Evolutionary conservation across 2,329 filamentous ascomycete species (phyloP).

Genomic region (Fusarium xyrophilum): DNA sequence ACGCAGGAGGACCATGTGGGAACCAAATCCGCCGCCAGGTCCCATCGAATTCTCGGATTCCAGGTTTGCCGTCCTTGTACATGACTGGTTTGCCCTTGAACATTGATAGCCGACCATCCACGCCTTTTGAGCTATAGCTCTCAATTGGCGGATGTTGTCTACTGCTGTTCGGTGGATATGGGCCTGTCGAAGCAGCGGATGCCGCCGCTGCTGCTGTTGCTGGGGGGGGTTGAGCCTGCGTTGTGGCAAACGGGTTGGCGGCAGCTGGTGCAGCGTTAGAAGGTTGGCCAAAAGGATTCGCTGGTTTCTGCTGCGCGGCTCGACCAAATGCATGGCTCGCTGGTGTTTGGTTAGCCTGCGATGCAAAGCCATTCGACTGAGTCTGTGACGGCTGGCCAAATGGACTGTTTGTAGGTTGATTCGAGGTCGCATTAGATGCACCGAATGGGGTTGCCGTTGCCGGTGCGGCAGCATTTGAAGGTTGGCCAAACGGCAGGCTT

Average conservation of each 20-base stretch:
- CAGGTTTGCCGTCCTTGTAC: conserved; percentile 61
- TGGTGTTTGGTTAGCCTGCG: conserved; percentile 36
- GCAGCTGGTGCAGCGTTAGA: conserved; percentile 27
- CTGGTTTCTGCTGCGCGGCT: conserved; percentile 20
- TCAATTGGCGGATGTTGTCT: conserved; percentile 54
- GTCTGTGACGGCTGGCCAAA: conserved; percentile 41
- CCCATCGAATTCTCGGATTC: conserved; percentile 59
- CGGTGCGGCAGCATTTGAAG: conserved; percentile 9
- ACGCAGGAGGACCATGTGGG: conserved; percentile 70
- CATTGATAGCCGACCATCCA: conserved; percentile 55
- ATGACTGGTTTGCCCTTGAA: conserved; percentile 71
- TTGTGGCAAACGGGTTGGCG: conserved; percentile 39
- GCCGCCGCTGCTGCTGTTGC: conserved; percentile 1
- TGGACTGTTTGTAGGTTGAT: conserved; percentile 35
- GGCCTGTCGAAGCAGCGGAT: conserved; percentile 39
- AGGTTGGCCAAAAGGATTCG: conserved; percentile 40
- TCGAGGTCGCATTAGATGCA: conserved; percentile 22
- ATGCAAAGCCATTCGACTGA: conserved; percentile 34
- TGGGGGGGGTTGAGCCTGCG: conserved; percentile 6
- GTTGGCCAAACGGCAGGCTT: conserved; percentile 35
- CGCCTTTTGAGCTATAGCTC: conserved; percentile 53
- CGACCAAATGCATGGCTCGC: conserved; percentile 39
- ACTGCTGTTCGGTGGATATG: conserved; percentile 54
- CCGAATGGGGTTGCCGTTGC: conserved; percentile 43
- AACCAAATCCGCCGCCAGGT: conserved; percentile 74